phyloP scores from a whole-genome alignment of 352 stramenopile species.

The Phytopythium montanum region DNA sequence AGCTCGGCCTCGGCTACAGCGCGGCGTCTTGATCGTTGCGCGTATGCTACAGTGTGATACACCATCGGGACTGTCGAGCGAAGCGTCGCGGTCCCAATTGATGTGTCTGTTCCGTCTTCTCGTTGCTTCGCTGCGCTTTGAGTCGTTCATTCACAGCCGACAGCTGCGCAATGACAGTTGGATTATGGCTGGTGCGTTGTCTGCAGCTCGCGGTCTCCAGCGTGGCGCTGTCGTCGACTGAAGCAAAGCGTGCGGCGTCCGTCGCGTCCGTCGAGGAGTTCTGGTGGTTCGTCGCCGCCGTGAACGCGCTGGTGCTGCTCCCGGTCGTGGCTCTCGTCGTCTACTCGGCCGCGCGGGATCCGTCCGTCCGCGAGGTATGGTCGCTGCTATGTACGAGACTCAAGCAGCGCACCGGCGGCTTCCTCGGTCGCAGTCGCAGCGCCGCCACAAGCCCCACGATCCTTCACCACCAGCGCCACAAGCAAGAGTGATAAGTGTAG shows the following conservation, averaged over 20 bases:
- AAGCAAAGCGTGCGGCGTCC: conserved; percentile 10
- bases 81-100: neutral
- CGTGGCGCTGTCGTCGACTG: neutral
- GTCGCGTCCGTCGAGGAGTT: conserved; percentile 42
- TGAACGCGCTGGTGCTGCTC: conserved; percentile 32
- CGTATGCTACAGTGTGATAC: neutral
- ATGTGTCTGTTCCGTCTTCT: neutral
- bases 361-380: conserved; percentile 20
- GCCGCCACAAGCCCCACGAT: neutral
- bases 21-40: neutral
- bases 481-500: conserved; percentile 3
- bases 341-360: conserved; percentile 22
- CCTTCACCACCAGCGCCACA: neutral
- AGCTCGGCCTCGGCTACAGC: conserved; percentile 61
- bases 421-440: conserved; percentile 10
- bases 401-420: conserved; percentile 24
- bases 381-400: conserved; percentile 21
- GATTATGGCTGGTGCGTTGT: neutral
- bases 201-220: neutral
- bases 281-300: conserved; percentile 31
- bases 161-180: neutral
- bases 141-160: neutral
- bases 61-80: neutral
- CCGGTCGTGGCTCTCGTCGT: conserved; percentile 33
- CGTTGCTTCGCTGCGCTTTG: neutral